Base-by-base conservation (phyloP, 768 basidiomycete genomes). In the Termitomyces sp. region DNA sequence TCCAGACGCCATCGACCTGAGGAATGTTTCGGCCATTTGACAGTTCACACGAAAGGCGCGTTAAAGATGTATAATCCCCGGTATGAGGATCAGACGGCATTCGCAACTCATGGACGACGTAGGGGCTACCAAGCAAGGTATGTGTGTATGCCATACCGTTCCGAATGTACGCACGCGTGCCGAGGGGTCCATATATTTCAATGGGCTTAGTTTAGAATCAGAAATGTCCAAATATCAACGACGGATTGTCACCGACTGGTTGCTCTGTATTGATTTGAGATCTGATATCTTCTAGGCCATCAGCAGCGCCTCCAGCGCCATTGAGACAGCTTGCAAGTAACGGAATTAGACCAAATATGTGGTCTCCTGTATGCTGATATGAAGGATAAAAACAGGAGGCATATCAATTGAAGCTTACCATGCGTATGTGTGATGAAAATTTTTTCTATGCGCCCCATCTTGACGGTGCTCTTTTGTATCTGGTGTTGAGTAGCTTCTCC, bases 401-500 rank as follows among this genome's bases (percentile, higher is more conserved):
- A 20, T 39, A n/a, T 36, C 24, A 24, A 18, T 15, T 46, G 36
- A 39, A 26, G 39, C 74, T 34, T 56, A 90, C 92, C 92, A 72
- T 94, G 93, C 0, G 88, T 88, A 72, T 95, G 93, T 1, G 93
- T 94, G 59, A 94, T 84, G 68, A 94, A 93, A 28, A 95, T 82
- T 69, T 92, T 92, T 58, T 81, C 79, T 49, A 94, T 86, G 66
- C 70, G 86, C 31, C 90, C 86, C 85, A 91, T 87, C 70, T 84
- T 88, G n/a, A 94, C 77, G 1, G 55, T 62, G 60, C 87, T 88
- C 68, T 80, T 83, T 69, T 91, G 88, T 4, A 92, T 63, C 63
- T 85, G 90, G 64, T 87, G 82, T 64, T 92, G 90, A 3, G 90
- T 92, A 15, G 84, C 89, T 70, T 92, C 90, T 22, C 90, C 90